Conservation (phyloP, 441 rosid genomes). For the Metrosideros polymorpha region DNA sequence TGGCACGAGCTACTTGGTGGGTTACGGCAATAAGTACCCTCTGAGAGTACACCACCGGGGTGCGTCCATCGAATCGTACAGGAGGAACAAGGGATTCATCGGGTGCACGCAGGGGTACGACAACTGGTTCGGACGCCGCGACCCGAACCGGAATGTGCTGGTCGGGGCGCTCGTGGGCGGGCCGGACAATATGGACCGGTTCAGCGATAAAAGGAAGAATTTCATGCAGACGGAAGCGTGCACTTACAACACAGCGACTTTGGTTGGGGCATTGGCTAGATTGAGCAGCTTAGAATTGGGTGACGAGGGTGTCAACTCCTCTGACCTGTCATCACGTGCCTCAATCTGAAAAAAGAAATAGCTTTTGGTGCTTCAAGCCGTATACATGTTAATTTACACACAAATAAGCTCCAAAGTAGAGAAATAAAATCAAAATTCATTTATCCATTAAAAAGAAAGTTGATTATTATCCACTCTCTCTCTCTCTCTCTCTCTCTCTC, state of each 20-base stretch:
- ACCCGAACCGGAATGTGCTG: conserved; percentile 26
- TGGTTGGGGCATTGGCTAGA: conserved; percentile 34
- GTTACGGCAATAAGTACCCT: conserved; percentile 42
- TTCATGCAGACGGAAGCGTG: conserved; percentile 30
- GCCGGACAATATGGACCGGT: conserved; percentile 18
- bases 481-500: too few relatives aligned
- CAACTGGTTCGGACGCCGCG: conserved; percentile 15
- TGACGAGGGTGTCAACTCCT: neutral
- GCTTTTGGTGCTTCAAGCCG: neutral
- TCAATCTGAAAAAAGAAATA: neutral
- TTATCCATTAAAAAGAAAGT: too few relatives aligned
- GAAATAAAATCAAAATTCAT: neutral
- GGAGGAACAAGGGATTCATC: conserved; percentile 21
- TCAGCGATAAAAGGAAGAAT: conserved; percentile 16
- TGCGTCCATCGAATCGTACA: conserved; percentile 31
- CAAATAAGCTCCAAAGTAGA: neutral
- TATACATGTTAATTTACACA: neutral
- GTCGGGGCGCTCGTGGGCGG: conserved; percentile 41
- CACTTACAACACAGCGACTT: conserved; percentile 30
- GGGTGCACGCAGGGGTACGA: conserved; percentile 45
- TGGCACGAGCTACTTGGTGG: conserved; percentile 50
- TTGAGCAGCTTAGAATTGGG: conserved; percentile 12
- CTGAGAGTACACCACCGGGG: conserved; percentile 57
- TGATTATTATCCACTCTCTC: too few relatives aligned
- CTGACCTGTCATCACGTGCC: neutral